Evolutionary conservation across 2,329 filamentous ascomycete species (phyloP), one percentile per base, ranked within the genome.

Genomic region (Fusarium tuaranense): DNA sequence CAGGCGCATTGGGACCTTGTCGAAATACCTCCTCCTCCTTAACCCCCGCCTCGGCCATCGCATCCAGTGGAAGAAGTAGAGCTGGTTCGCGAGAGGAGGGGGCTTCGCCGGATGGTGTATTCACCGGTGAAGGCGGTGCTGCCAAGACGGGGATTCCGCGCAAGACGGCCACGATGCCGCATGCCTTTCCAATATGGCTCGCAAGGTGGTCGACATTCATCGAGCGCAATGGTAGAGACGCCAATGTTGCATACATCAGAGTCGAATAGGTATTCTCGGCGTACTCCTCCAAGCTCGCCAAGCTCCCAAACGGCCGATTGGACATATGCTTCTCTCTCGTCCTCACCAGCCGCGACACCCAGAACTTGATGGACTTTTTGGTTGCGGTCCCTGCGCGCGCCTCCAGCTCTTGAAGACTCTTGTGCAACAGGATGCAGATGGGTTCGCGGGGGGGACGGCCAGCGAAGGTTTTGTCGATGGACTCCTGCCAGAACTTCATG

Each of bases 211-310:
- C 97, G 48, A 95, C 91, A 27, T 95, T 93, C 78, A 98, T 88
- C 1, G 94, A 97, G 12, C 92, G 90, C 79, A 98, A 87, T 0
- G 95, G 93, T 67, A 98, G 84, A 8, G 93, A 88, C 20, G 94
- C 94, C 41, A 98, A 86, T 0, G 93, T 96, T 72, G 97, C 88
- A 82, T 99, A 99, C 83, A 97, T 91, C 53, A 98, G 87, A 0
- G 95, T 97, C 20, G 95, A 95, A 84, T 98, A 98, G 2, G 97
- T 98, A 78, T 95, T 95, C 83, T 99, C 97, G 1, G 94, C 94
- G 80, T 98, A 98, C 57, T 91, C 92, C 80, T 99, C 97, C 62
- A 98, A 85, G 1, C 91, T 89, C 3, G 90, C 88, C 55, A 98
- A 82, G 59, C 86, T 93, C 0, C 93, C 86, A 79, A 95, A 98